Conservation (phyloP, 1,284 basidiomycete genomes). For the Baeospora myosura region DNA sequence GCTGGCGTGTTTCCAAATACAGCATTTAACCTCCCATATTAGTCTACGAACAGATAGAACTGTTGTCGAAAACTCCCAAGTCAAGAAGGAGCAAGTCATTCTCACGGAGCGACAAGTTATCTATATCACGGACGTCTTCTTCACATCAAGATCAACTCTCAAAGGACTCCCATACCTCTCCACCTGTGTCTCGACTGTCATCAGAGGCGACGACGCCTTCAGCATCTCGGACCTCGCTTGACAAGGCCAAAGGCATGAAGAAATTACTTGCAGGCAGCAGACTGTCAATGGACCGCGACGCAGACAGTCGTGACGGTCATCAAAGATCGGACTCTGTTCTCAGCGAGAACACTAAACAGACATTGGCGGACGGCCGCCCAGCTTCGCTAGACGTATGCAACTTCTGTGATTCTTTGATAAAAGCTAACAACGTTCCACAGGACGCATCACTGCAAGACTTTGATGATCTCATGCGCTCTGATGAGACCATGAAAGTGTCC, state of each 20-base stretch:
- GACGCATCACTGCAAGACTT: constrained; percentile 69
- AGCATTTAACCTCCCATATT: constrained; percentile 12
- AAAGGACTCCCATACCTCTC: constrained; percentile 17
- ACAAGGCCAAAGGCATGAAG: constrained; percentile 51
- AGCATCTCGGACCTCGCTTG: constrained; percentile 45
- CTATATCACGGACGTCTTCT: constrained; percentile 32
- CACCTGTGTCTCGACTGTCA: constrained; percentile 31
- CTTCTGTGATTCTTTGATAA: background rate
- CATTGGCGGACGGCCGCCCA: constrained; percentile 18
- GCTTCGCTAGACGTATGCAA: background rate
- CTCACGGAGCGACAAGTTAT: constrained; percentile 36
- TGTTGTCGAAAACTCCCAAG: constrained; percentile 49
- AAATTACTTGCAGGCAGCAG: constrained; percentile 41
- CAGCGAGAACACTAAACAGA: constrained; percentile 39
- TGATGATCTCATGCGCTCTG: constrained; percentile 83
- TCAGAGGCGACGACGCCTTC: constrained; percentile 29
- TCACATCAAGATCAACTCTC: constrained; percentile 28
- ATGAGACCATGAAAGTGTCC: constrained; percentile 89
- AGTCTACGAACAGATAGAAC: constrained; percentile 76
- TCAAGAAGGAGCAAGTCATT: constrained; percentile 65
- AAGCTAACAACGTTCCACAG: constrained; percentile 23
- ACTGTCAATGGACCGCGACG: constrained; percentile 35
- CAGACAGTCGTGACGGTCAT: constrained; percentile 34
- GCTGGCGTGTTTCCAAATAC: background rate
- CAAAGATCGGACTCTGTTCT: constrained; percentile 46